Conservation (phyloP, 768 basidiomycete species). For the Boletales sp. region DNA sequence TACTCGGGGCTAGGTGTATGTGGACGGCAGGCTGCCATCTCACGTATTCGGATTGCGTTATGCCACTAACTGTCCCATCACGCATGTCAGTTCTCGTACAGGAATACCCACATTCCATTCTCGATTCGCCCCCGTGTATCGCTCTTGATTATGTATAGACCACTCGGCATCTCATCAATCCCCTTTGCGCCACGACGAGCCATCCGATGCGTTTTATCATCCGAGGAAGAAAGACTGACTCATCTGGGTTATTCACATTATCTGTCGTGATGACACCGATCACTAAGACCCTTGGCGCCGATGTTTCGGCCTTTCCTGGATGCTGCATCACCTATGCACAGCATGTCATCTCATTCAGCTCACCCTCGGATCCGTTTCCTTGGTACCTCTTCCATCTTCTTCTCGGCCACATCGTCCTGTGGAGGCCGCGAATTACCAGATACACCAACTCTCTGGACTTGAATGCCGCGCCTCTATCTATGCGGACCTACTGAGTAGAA, state of each 20-base stretch:
- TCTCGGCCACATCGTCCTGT: no score
- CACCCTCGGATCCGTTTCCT: no score
- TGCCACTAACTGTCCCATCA: not conserved
- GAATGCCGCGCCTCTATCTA: no score
- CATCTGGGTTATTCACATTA: not conserved
- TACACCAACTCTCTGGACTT: not conserved
- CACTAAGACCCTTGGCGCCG: not conserved
- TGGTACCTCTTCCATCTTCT: no score
- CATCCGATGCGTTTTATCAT: not conserved
- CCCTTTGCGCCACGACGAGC: not conserved
- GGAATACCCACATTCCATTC: not conserved
- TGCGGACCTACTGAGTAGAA: conserved; percentile 10
- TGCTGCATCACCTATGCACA: no score
- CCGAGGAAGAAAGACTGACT: not conserved
- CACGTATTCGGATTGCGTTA: not conserved
- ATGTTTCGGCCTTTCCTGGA: no score
- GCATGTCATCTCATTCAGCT: no score
- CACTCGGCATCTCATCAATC: not conserved
- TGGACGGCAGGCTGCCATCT: not conserved
- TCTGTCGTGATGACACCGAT: not conserved
- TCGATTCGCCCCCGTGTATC: not conserved
- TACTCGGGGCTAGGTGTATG: conserved; percentile 13
- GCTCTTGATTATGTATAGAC: conserved; percentile 3
- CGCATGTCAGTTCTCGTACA: conserved; percentile 8
- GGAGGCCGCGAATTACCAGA: no score